A percentile compares a stretch with the other conserved stretches of the same genome.
Conservation (phyloP, 169 alveolate species). For the Cryptosporidium ubiquitum region DNA sequence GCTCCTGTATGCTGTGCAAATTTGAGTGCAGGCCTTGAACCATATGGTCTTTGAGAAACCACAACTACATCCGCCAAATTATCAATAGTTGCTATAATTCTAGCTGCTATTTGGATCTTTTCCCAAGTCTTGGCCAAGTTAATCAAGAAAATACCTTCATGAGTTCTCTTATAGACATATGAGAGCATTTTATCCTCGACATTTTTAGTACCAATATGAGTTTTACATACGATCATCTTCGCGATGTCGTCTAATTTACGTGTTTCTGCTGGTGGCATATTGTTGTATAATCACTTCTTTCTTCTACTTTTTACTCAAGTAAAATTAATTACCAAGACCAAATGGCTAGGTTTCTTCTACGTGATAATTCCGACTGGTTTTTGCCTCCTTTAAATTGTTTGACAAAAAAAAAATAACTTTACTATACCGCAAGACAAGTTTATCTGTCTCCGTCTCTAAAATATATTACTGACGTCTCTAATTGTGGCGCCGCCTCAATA, state of each 20-base stretch:
- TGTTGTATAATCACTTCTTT: constrained; percentile 1
- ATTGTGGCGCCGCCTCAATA: constrained; percentile 27
- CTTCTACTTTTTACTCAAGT: background rate
- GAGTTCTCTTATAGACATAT: constrained; percentile 95
- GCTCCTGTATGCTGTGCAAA: constrained; percentile 97
- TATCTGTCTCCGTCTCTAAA: constrained; percentile 67
- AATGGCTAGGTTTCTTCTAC: constrained; percentile 3
- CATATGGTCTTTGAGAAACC: constrained; percentile 95
- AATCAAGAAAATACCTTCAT: constrained; percentile 96
- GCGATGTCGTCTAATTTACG: constrained; percentile 73
- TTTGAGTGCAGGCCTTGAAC: constrained; percentile 98
- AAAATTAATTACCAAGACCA: background rate
- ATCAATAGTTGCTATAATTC: constrained; percentile 97
- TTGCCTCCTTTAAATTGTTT: constrained; percentile 28
- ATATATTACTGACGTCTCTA: constrained; percentile 56
- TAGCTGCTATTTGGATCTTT: constrained; percentile 98
- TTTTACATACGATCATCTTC: constrained; percentile 80
- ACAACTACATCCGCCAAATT: constrained; percentile 98
- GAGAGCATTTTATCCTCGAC: constrained; percentile 96
- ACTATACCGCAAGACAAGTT: constrained; percentile 70
- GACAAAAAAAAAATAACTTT: background rate
- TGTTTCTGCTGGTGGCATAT: constrained; percentile 75
- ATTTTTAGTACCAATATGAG: constrained; percentile 97
- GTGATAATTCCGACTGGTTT: constrained; percentile 12
- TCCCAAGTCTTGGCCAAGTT: constrained; percentile 98